Percentiles rank a stretch among this genome's conserved stretches.
These are phyloP conservation scores for Suillus clintonianus DNA, from an alignment of 768 basidiomycete genomes.

Conservation along the genomic window DNA sequence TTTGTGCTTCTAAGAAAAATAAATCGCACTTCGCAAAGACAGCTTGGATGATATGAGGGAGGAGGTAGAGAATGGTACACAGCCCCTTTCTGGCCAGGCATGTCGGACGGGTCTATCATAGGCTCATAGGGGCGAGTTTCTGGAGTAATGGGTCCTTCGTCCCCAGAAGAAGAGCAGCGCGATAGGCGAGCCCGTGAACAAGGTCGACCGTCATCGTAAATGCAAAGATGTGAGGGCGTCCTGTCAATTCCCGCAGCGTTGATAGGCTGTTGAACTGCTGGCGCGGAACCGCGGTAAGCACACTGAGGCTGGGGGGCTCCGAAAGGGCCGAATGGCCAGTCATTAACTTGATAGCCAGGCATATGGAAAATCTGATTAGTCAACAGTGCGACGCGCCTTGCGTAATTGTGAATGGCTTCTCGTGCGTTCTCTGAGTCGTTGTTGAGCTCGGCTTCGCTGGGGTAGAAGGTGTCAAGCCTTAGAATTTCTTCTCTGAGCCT, in stretches of 20 bases:
- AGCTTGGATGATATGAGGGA: not conserved
- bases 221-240: not conserved
- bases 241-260: not conserved
- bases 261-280: not conserved
- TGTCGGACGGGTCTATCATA: slow-evolving; percentile 42
- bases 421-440: slow-evolving; percentile 21
- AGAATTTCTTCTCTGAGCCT: slow-evolving; percentile 60
- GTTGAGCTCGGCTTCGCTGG: slow-evolving; percentile 50
- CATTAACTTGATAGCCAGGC: too few relatives aligned
- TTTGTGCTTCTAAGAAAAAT: not conserved
- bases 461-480: slow-evolving; percentile 62
- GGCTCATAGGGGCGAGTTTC: slow-evolving; percentile 42
- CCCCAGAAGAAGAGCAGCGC: slow-evolving; percentile 13
- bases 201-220: not conserved
- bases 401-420: too few relatives aligned
- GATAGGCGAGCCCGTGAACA: not conserved
- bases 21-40: not conserved
- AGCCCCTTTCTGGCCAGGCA: not conserved
- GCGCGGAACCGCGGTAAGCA: not conserved
- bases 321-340: not conserved
- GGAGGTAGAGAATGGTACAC: not conserved
- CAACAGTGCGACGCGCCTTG: too few relatives aligned
- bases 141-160: slow-evolving; percentile 50
- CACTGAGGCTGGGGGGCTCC: not conserved
- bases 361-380: too few relatives aligned